These are phyloP conservation scores for Tothia fuscella DNA, from an alignment of 2,329 filamentous ascomycete genomes.

Conservation along the genomic window DNA sequence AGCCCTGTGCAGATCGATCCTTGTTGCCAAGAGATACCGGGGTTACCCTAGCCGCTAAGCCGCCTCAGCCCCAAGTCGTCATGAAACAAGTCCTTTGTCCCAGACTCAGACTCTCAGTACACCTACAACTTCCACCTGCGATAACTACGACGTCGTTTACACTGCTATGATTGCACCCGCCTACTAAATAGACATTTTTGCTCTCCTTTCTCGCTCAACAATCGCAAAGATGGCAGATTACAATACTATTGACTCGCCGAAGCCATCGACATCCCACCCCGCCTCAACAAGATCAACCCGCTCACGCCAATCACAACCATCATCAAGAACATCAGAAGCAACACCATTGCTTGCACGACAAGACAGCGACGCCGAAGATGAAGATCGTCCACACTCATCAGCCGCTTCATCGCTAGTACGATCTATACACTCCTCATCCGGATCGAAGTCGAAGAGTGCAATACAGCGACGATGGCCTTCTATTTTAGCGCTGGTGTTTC, in stretches of 20 bases:
- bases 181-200: no score
- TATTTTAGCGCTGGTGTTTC: slow-evolving; percentile 55
- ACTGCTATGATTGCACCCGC: no score
- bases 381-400: slow-evolving; percentile 16
- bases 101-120: no score
- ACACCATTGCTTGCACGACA: slow-evolving; percentile 27
- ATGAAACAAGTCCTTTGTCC: no score
- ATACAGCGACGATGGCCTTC: slow-evolving; percentile 64
- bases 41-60: no score
- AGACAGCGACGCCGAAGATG: slow-evolving; percentile 17
- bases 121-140: no score
- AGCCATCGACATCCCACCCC: slow-evolving; percentile 1
- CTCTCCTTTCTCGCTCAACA: no score
- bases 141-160: no score
- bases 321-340: slow-evolving; percentile 25
- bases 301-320: slow-evolving; percentile 15
- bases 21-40: no score
- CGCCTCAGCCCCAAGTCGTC: no score
- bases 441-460: slow-evolving; percentile 1
- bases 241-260: neutral
- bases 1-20: no score
- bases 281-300: neutral
- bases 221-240: slow-evolving; percentile 1
- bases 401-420: slow-evolving; percentile 26
- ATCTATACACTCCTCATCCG: slow-evolving; percentile 20